Conservation (phyloP, 805 yeast genomes). For the Ogataea polymorpha region DNA sequence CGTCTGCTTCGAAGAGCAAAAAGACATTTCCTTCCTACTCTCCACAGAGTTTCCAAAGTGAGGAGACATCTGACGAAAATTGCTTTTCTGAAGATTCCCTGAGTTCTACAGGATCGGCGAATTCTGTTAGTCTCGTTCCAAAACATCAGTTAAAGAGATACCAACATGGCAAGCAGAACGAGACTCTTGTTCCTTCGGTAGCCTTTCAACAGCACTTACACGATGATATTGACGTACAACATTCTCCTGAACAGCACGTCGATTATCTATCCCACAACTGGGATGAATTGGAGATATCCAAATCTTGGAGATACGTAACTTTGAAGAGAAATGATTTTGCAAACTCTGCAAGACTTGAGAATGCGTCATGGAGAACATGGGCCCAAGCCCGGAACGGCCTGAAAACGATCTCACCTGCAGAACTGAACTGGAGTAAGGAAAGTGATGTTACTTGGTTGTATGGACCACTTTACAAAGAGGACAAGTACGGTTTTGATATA, state of each 20-base stretch:
- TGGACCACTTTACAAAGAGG: slow-evolving; percentile 61
- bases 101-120: slow-evolving; percentile 24
- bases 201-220: slow-evolving; percentile 46
- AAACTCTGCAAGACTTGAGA: slow-evolving; percentile 70
- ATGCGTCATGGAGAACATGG: slow-evolving; percentile 97
- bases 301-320: slow-evolving; percentile 93
- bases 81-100: slow-evolving; percentile 29
- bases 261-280: slow-evolving; percentile 94
- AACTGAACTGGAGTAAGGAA: slow-evolving; percentile 94
- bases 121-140: slow-evolving; percentile 27
- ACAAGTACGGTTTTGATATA: slow-evolving; percentile 19
- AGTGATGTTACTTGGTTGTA: slow-evolving; percentile 97
- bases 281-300: slow-evolving; percentile 91
- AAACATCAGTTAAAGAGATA: slow-evolving; percentile 31
- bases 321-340: slow-evolving; percentile 81
- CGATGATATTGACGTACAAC: slow-evolving; percentile 77
- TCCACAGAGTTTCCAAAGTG: slow-evolving; percentile 27
- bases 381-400: slow-evolving; percentile 75
- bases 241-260: slow-evolving; percentile 85
- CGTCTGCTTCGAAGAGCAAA: slow-evolving; percentile 17
- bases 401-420: slow-evolving; percentile 83
- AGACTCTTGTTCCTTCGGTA: slow-evolving; percentile 7
- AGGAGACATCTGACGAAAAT: slow-evolving; percentile 25
- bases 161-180: slow-evolving; percentile 14
- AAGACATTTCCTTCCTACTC: slow-evolving; percentile 16